Evolutionary conservation across 2,329 filamentous ascomycete genomes (phyloP).

Genomic region (Colletotrichum simmondsii): DNA sequence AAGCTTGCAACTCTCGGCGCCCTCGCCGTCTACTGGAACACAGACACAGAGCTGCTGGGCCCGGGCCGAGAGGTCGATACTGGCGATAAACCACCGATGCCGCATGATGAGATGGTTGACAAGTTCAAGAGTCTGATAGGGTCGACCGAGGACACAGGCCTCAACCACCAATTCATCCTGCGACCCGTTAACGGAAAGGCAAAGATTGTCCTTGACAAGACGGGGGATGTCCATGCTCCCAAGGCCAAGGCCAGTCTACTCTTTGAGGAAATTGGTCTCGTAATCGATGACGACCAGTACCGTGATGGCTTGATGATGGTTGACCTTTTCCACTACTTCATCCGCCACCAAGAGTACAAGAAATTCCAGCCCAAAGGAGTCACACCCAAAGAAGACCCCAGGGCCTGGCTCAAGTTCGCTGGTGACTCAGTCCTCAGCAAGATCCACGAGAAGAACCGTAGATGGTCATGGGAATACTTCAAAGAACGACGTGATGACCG

Average conservation of each 20-base stretch:
- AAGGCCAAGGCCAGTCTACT: conserved; percentile 91
- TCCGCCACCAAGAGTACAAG: conserved; percentile 97
- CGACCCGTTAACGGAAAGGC: conserved; percentile 96
- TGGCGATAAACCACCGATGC: conserved; percentile 67
- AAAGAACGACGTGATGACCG: conserved; percentile 92
- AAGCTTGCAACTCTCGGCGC: conserved; percentile 93
- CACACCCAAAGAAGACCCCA: conserved; percentile 87
- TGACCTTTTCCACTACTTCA: conserved; percentile 98
- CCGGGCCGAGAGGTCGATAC: conserved; percentile 79
- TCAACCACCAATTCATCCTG: conserved; percentile 88
- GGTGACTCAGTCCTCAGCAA: conserved; percentile 89
- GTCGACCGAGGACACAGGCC: conserved; percentile 68
- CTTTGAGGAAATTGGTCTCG: conserved; percentile 97
- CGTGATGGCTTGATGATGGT: conserved; percentile 98
- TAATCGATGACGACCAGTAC: conserved; percentile 98
- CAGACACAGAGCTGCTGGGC: conserved; percentile 85
- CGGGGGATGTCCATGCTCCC: conserved; percentile 79
- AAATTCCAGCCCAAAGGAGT: conserved; percentile 86
- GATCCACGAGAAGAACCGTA: conserved; percentile 92
- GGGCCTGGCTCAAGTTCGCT: conserved; percentile 92
- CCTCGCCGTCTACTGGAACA: conserved; percentile 97
- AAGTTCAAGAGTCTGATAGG: conserved; percentile 85
- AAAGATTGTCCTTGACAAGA: conserved; percentile 95
- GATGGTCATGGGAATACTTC: conserved; percentile 97
- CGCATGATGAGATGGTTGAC: conserved; percentile 81